Evolutionary conservation across 2,329 filamentous ascomycete species (phyloP).

Genomic region (Diplodia seriata): DNA sequence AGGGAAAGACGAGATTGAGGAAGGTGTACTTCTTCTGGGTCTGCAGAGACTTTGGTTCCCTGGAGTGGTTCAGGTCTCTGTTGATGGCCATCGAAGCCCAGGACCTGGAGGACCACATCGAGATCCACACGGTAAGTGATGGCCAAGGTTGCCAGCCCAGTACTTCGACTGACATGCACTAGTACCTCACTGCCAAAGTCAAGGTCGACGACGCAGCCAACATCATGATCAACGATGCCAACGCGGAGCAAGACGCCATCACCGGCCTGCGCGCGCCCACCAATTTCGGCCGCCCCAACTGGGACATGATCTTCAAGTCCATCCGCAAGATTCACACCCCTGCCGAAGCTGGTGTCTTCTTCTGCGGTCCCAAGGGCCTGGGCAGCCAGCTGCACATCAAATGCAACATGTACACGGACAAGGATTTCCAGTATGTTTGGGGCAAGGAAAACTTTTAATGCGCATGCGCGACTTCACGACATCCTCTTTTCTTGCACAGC

Average conservation of each 20-base stretch:
- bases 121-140: constrained; percentile 74
- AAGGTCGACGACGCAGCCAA: constrained; percentile 85
- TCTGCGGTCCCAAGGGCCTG: constrained; percentile 82
- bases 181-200: constrained; percentile 85
- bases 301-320: constrained; percentile 87
- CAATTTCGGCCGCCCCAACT: constrained; percentile 86
- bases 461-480: not conserved
- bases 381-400: constrained; percentile 80
- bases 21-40: constrained; percentile 97
- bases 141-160: constrained; percentile 6
- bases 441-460: constrained; percentile 72
- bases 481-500: not conserved
- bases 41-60: constrained; percentile 84
- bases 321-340: constrained; percentile 72
- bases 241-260: constrained; percentile 83
- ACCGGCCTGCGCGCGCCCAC: constrained; percentile 82
- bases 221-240: constrained; percentile 91
- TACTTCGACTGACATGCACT: not conserved
- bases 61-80: constrained; percentile 88
- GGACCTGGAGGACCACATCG: constrained; percentile 82
- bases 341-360: constrained; percentile 62
- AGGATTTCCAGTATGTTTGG: constrained; percentile 73
- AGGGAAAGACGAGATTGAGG: constrained; percentile 76
- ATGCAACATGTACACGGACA: constrained; percentile 88
- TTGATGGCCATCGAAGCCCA: constrained; percentile 85